Base-by-base conservation (phyloP, 2,329 filamentous ascomycete genomes). In the Fusarium lateritium region DNA sequence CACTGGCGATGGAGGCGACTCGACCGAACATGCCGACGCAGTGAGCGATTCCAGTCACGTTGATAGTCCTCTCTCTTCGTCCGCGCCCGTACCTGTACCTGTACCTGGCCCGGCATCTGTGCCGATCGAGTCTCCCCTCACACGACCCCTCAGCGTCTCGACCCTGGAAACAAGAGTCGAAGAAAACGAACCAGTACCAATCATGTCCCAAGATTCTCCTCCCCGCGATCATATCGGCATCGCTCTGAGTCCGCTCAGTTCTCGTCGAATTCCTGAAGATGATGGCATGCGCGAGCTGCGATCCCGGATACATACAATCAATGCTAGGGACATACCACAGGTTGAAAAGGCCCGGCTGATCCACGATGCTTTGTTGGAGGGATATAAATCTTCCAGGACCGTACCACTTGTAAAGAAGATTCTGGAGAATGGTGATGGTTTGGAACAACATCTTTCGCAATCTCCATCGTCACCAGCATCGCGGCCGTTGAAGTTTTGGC, bases 281-380 rank as follows among this genome's bases (percentile, higher is more conserved):
- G 93, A 96, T 82, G 93, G 93, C 44, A 94, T 93, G 90, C 83
- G 86, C 19, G 79, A 81, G 56, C 78, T 95, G 72, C 85, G 93
- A 72, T 84, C 82, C 67, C 88, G 88, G 65, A 94, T 96, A 69
- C 85, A 91, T 62, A 83, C 82, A 22, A 91, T 95, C 65, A 91
- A 93, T 76, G 83, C 86, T 26, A 84, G 85, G 69, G 83, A 88
- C 24, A 83, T 90, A 47, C 78, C 86, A 5, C 83, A 85, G 43
- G 77, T 83, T 8, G 89, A 93, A 61, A 94, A 94, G 79, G 92
- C 92, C 24, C 86, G 84, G 62, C 81, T 91, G 73, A 89, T 95
- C 79, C 93, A 95, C 77, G 83, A 86, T 44, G 78, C 92, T 56
- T 84, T 95, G 77, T 89, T 89, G 54, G 91, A 93, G 76, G 86